Percentiles rank a stretch among this genome's conserved stretches.
Conservation (phyloP, 352 stramenopile species). For the Saprolegnia diclina region DNA sequence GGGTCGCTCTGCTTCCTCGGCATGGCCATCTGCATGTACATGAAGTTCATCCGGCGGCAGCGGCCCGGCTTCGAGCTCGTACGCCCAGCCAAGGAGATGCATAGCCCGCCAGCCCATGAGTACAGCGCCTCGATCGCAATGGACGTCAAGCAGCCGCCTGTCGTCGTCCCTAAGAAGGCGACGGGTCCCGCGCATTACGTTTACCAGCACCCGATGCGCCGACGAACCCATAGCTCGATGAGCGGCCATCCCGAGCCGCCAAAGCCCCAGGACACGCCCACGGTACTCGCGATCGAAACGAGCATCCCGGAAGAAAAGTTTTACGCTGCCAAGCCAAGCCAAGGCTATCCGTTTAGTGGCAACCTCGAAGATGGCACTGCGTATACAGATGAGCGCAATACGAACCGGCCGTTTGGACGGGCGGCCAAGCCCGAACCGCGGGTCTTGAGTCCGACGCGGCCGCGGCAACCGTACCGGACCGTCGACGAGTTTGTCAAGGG, state of each 20-base stretch:
- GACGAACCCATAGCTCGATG: conserved; percentile 64
- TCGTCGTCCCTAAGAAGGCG: not conserved
- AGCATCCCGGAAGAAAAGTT: conserved; percentile 11
- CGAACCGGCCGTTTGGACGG: not conserved
- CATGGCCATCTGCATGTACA: conserved; percentile 82
- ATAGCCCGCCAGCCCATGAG: conserved; percentile 15
- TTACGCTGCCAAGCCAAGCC: not conserved
- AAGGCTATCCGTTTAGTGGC: not conserved
- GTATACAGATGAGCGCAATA: not conserved
- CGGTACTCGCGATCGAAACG: conserved; percentile 6
- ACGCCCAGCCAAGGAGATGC: conserved; percentile 12
- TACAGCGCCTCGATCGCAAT: not conserved
- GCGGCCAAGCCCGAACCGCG: not conserved
- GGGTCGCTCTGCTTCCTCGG: conserved; percentile 85
- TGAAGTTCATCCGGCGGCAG: conserved; percentile 83
- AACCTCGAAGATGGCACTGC: not conserved
- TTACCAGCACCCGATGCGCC: conserved; percentile 68
- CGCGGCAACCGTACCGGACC: not conserved
- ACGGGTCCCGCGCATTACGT: conserved; percentile 14
- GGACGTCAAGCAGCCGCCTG: not conserved
- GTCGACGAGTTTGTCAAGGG: conserved; percentile 4
- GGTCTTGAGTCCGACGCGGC: not conserved
- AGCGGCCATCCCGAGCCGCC: conserved; percentile 25
- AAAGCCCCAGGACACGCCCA: conserved; percentile 5
- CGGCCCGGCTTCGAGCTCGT: conserved; percentile 44